Conservation (phyloP, 768 basidiomycete species). For the Lentinula guzmanii region DNA sequence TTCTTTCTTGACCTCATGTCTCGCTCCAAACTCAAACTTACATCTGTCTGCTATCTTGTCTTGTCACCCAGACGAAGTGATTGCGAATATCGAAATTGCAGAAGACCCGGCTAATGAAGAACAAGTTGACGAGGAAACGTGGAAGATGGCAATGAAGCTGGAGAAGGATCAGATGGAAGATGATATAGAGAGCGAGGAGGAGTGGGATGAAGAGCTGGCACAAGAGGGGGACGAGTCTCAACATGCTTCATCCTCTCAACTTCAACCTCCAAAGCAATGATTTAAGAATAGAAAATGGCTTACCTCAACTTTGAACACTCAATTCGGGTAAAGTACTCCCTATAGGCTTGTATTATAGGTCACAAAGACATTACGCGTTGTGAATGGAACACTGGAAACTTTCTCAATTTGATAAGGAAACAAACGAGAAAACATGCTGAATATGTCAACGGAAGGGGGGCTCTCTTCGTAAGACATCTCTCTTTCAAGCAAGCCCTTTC, state of each 20-base stretch:
- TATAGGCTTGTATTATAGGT: too few species aligned
- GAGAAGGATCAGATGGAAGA: constrained; percentile 2
- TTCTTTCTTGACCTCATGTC: not conserved
- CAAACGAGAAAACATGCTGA: too few species aligned
- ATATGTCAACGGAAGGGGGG: not conserved
- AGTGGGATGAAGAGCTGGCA: not conserved
- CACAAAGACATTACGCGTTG: too few species aligned
- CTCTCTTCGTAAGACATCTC: not conserved
- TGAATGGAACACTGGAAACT: too few species aligned
- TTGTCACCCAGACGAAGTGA: constrained; percentile 10
- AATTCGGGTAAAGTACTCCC: too few species aligned
- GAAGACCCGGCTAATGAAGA: constrained; percentile 10
- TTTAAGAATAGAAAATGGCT: not conserved
- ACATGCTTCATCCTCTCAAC: not conserved
- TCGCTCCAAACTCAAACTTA: not conserved
- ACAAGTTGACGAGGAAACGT: not conserved
- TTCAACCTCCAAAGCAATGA: not conserved
- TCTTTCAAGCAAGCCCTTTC: constrained; percentile 1
- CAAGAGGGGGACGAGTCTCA: not conserved
- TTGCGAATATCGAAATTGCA: constrained; percentile 15
- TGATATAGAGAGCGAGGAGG: constrained; percentile 4
- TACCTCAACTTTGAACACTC: too few species aligned
- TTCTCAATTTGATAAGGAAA: too few species aligned
- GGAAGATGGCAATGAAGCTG: constrained; percentile 1
- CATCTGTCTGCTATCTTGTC: not conserved